phyloP scores from a whole-genome alignment of 2,329 filamentous ascomycete species.

The Fusarium secorum region DNA sequence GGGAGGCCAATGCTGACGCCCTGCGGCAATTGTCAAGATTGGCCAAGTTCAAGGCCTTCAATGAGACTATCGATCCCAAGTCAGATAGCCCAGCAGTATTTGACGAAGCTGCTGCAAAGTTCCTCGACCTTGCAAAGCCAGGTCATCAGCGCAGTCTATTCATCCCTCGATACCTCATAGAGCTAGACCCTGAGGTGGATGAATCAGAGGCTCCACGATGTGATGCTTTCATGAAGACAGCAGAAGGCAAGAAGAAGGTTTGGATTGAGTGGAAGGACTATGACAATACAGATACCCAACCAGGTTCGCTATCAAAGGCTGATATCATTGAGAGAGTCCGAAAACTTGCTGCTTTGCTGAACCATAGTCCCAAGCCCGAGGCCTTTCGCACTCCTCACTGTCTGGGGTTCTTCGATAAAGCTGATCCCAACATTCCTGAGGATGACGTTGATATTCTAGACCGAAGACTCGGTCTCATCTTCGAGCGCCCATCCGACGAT shows the following conservation, averaged over 20 bases:
- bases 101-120: slow-evolving; percentile 50
- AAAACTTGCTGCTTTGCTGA: slow-evolving; percentile 58
- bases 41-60: slow-evolving; percentile 61
- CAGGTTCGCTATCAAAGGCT: slow-evolving; percentile 51
- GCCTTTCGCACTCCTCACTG: slow-evolving; percentile 60
- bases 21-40: slow-evolving; percentile 53
- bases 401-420: slow-evolving; percentile 59
- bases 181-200: slow-evolving; percentile 45
- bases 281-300: slow-evolving; percentile 46
- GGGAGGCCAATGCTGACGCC: slow-evolving; percentile 51
- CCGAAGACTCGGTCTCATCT: slow-evolving; percentile 61
- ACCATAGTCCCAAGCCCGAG: slow-evolving; percentile 57
- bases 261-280: slow-evolving; percentile 64
- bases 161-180: slow-evolving; percentile 47
- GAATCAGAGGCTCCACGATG: slow-evolving; percentile 49
- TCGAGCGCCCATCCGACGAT: slow-evolving; percentile 55
- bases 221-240: slow-evolving; percentile 50
- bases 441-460: slow-evolving; percentile 54
- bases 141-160: slow-evolving; percentile 45
- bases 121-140: slow-evolving; percentile 51
- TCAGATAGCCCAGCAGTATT: slow-evolving; percentile 41
- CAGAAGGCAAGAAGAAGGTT: slow-evolving; percentile 49
- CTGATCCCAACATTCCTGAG: slow-evolving; percentile 42
- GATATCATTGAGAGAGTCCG: slow-evolving; percentile 55
- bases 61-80: slow-evolving; percentile 53